A percentile compares a stretch with the other conserved stretches of the same genome.
phyloP scores from a whole-genome alignment of 768 basidiomycete genomes.

The Asterophora lycoperdoides region DNA sequence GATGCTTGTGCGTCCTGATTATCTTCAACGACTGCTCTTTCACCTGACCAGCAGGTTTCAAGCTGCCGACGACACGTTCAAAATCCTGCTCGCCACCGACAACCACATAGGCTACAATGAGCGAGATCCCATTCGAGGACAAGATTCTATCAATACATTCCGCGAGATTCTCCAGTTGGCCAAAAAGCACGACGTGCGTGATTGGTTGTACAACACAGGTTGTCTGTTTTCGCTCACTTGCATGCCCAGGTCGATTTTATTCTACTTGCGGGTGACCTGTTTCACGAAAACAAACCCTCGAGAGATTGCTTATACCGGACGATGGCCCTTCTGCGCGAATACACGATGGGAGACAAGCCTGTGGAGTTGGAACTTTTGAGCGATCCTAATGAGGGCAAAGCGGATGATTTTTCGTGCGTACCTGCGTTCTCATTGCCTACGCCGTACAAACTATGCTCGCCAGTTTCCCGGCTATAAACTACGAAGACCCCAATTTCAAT shows the following conservation, averaged over 20 bases:
- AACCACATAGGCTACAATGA: constrained; percentile 96
- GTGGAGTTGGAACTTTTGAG: constrained; percentile 89
- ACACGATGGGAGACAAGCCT: constrained; percentile 83
- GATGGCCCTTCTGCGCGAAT: constrained; percentile 86
- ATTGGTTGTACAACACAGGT: background rate
- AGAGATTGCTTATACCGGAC: constrained; percentile 86
- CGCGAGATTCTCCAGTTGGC: constrained; percentile 90
- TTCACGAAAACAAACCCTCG: constrained; percentile 96
- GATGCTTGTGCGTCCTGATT: constrained; percentile 38
- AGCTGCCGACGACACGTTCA: constrained; percentile 68
- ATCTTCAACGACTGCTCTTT: constrained; percentile 1
- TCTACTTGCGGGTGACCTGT: constrained; percentile 91
- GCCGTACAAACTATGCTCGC: background rate
- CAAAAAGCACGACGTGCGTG: constrained; percentile 76
- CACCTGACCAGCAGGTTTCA: constrained; percentile 7
- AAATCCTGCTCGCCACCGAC: constrained; percentile 89
- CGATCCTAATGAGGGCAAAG: constrained; percentile 88
- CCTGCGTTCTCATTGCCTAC: background rate
- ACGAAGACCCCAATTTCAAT: constrained; percentile 95
- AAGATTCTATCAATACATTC: constrained; percentile 95
- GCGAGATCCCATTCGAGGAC: constrained; percentile 89
- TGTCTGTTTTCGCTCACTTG: constrained; percentile 7
- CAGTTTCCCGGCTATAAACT: constrained; percentile 95
- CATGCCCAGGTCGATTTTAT: constrained; percentile 83
- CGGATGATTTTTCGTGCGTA: constrained; percentile 77